phyloP scores from a whole-genome alignment of 2,329 filamentous ascomycete species.

The Penicillium rolfsii region DNA sequence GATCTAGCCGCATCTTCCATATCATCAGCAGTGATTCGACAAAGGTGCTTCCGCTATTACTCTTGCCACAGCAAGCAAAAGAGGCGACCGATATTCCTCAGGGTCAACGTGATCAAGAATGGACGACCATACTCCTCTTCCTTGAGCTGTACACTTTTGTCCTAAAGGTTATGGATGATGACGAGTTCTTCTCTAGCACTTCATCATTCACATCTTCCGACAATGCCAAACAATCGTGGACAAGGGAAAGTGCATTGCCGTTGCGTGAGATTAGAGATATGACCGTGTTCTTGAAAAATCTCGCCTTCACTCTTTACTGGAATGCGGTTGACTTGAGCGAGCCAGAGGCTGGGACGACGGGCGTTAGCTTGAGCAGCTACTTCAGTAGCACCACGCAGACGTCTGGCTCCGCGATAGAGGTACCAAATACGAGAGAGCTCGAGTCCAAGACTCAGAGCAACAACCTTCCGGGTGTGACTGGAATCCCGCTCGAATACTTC shows the following conservation, averaged over 20 bases:
- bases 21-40: slow-evolving; percentile 61
- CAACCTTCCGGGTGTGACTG: slow-evolving; percentile 65
- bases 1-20: slow-evolving; percentile 60
- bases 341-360: slow-evolving; percentile 42
- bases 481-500: slow-evolving; percentile 76
- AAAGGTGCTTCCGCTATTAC: slow-evolving; percentile 61
- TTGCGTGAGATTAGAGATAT: slow-evolving; percentile 72
- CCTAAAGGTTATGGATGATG: slow-evolving; percentile 89
- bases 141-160: slow-evolving; percentile 94
- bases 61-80: slow-evolving; percentile 57
- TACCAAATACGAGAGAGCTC: slow-evolving; percentile 38
- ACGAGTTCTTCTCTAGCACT: slow-evolving; percentile 79
- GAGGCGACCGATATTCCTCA: slow-evolving; percentile 31
- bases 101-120: slow-evolving; percentile 66
- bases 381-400: slow-evolving; percentile 40
- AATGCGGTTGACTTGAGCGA: slow-evolving; percentile 68
- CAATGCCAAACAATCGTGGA: slow-evolving; percentile 59
- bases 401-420: slow-evolving; percentile 15
- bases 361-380: slow-evolving; percentile 52
- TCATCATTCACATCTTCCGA: slow-evolving; percentile 49
- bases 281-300: slow-evolving; percentile 83
- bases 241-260: slow-evolving; percentile 67
- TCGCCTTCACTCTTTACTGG: slow-evolving; percentile 88
- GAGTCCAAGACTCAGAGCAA: slow-evolving; percentile 47
- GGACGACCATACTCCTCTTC: slow-evolving; percentile 87